Conservation (phyloP, 139 green algal genomes). For the Micractinium conductrix region DNA sequence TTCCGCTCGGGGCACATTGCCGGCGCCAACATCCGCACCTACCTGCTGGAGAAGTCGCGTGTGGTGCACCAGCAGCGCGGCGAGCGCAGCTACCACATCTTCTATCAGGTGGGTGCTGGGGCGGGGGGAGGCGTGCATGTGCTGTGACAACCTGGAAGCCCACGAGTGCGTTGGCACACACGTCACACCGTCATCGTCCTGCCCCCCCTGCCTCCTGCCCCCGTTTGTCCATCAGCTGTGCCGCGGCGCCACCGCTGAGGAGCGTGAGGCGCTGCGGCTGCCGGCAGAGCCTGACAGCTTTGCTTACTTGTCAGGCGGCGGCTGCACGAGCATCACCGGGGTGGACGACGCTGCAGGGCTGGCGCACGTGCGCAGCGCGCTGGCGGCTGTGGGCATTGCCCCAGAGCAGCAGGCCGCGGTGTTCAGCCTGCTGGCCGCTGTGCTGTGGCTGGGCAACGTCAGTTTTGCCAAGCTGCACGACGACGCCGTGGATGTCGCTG, state of each 20-base stretch:
- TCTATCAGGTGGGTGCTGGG: conserved; percentile 86
- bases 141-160: neutral
- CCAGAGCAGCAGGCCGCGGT: conserved; percentile 61
- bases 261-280: conserved; percentile 40
- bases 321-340: conserved; percentile 72
- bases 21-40: conserved; percentile 85
- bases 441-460: conserved; percentile 92
- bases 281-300: conserved; percentile 52
- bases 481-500: conserved; percentile 20
- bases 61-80: conserved; percentile 62
- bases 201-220: neutral
- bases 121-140: neutral
- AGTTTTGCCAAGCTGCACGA: conserved; percentile 61
- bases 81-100: conserved; percentile 94
- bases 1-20: conserved; percentile 80
- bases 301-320: conserved; percentile 64
- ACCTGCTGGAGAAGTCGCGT: conserved; percentile 90
- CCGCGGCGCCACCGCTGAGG: conserved; percentile 64
- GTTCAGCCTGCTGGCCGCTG: conserved; percentile 72
- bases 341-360: conserved; percentile 82
- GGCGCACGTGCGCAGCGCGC: conserved; percentile 66
- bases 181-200: too few relatives aligned
- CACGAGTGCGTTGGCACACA: neutral
- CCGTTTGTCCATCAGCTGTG: conserved; percentile 66
- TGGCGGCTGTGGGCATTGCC: conserved; percentile 85